Conservation (phyloP, 2,329 filamentous ascomycete species). For the Rutstroemia sydowiana region DNA sequence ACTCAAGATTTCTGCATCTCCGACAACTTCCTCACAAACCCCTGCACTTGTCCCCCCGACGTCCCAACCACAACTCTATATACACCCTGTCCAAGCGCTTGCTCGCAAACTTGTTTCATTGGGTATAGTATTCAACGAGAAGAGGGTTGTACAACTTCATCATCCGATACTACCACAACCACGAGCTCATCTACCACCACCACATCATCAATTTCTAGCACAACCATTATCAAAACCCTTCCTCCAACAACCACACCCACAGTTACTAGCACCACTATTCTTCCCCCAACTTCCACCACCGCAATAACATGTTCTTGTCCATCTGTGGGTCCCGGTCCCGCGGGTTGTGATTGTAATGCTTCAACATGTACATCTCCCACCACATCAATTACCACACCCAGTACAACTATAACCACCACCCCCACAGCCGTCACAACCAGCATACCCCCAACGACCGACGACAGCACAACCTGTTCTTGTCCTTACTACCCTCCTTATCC, state of each 20-base stretch:
- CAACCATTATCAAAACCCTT: too few species aligned
- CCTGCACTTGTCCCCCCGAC: constrained; percentile 22
- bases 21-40: constrained; percentile 15
- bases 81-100: constrained; percentile 18
- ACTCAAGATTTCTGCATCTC: constrained; percentile 16
- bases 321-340: not conserved
- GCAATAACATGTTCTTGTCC: not conserved
- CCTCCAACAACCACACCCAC: too few species aligned
- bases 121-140: constrained; percentile 3
- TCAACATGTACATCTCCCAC: not conserved
- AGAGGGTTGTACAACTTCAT: not conserved
- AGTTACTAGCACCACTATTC: not conserved
- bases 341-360: not conserved
- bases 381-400: not conserved
- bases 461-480: not conserved
- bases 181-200: not conserved
- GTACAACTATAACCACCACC: not conserved
- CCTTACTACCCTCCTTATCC: constrained; percentile 3
- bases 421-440: too few species aligned
- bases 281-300: not conserved
- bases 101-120: constrained; percentile 12
- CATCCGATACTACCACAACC: not conserved
- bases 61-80: constrained; percentile 19
- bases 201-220: too few species aligned
- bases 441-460: too few species aligned